Evolutionary conservation across 345 rosid species (phyloP), one percentile per base, ranked within the genome.

Genomic region (Draba incana): DNA sequence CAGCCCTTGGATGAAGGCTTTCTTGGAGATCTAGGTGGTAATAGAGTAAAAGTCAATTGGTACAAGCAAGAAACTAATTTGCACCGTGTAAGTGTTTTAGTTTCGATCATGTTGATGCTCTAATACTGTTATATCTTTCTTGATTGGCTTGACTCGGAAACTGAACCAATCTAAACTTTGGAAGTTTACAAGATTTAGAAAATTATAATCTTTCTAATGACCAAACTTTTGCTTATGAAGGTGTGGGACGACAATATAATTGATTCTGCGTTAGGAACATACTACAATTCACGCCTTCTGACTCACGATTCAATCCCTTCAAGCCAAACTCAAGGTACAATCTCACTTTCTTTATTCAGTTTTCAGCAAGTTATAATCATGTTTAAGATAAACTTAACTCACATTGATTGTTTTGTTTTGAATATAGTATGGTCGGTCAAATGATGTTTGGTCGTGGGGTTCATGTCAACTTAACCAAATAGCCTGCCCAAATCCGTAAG

Each of bases 221-320:
- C 8, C 39, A 2, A 35, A 35, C 39, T 35, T 31, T 35, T 35
- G 2, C 39, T 35, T 35, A 35, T 80, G 61, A 83, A 92, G 98
- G 90, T 93, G 10, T 93, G 98, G 98, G 97, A 90, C 78, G 71
- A 24, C 80, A 84, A 86, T 87, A 93, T 93, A 47, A 93, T 90
- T 53, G 88, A 88, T 3, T 78, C 90, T 62, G 98, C 97, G 24
- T 53, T 87, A 69, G 84, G 82, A 76, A 84, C 75, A 48, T 90
- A 85, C 60, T 90, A 93, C 66, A 71, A 75, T 42, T 83, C 86
- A 23, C 84, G 87, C 69, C 83, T 93, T 62, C 1, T 54, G 80
- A 25, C 46, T 25, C 53, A 87, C 90, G 96, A 88, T 91, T 38
- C 72, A 82, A 69, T 64, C 92, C 69, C 90, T 93, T 66, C 76